A percentile compares a stretch with the other conserved stretches of the same genome.
These are phyloP conservation scores for Gossypium schwendimanii DNA, from an alignment of 441 rosid species.

Conservation along the genomic window DNA sequence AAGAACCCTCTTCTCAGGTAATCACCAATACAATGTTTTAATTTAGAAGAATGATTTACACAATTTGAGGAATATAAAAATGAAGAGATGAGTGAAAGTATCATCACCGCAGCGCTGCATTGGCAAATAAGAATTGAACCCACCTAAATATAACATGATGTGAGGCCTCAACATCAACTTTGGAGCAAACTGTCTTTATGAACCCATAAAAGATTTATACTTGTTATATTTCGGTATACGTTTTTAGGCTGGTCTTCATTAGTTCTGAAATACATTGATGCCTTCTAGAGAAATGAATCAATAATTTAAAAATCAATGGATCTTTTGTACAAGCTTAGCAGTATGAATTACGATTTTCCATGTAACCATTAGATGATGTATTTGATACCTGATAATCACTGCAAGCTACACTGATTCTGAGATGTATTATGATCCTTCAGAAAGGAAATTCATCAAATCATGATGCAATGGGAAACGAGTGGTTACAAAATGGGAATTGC, in stretches of 20 bases:
- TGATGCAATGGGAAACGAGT: conserved; percentile 63
- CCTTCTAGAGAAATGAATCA: not conserved
- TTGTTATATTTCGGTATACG: not conserved
- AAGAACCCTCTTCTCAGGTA: conserved; percentile 45
- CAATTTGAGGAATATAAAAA: not conserved
- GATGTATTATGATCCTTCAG: conserved; percentile 23
- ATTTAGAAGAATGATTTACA: not conserved
- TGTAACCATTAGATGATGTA: not conserved
- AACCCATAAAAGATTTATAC: not conserved
- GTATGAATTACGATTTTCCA: not conserved
- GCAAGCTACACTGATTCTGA: not conserved
- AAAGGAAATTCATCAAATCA: conserved; percentile 46
- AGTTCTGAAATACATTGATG: not conserved
- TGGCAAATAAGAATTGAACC: not conserved
- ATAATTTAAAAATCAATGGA: not conserved
- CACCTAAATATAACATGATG: not conserved
- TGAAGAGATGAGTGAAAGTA: not conserved
- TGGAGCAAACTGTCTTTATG: not conserved
- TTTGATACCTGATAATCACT: not conserved
- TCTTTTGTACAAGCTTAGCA: not conserved
- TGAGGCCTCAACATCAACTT: not conserved
- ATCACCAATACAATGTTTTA: not conserved
- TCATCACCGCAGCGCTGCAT: not conserved
- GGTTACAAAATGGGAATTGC: conserved; percentile 71
- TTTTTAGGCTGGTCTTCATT: not conserved